A percentile compares a stretch with the other conserved stretches of the same genome.
Evolutionary conservation across 2,329 filamentous ascomycete species (phyloP).

Genomic region (Aureobasidium musti): DNA sequence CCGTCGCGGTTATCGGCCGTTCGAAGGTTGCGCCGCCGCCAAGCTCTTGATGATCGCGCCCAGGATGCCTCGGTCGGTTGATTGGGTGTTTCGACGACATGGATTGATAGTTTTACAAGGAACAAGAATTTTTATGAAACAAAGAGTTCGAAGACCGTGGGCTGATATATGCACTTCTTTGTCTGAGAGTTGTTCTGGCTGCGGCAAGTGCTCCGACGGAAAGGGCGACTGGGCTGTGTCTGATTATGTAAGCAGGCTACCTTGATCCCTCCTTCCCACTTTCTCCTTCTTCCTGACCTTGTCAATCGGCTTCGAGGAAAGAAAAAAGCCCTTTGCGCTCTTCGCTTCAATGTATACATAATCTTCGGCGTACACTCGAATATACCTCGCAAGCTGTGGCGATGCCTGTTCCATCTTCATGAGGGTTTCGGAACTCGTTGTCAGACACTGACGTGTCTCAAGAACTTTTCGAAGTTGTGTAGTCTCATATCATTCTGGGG

Average conservation of each 20-base stretch:
- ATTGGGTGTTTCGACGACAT: too few relatives aligned
- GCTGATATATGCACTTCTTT: background rate
- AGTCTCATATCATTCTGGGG: too few relatives aligned
- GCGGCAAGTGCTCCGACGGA: background rate
- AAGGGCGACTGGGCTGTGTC: background rate
- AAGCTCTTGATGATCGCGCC: background rate
- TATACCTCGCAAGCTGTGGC: too few relatives aligned
- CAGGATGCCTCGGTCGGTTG: background rate
- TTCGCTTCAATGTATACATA: too few relatives aligned
- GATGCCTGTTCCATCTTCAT: background rate
- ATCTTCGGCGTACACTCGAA: too few relatives aligned
- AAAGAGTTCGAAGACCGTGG: background rate
- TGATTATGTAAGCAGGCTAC: background rate
- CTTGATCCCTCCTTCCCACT: background rate
- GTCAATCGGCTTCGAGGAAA: too few relatives aligned
- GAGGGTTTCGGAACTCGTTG: too few relatives aligned
- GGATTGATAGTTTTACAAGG: background rate
- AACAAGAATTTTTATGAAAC: too few relatives aligned
- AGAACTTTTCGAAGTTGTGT: too few relatives aligned
- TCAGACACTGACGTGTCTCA: too few relatives aligned
- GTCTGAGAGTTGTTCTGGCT: background rate
- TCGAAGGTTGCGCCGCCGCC: background rate
- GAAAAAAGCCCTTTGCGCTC: too few relatives aligned
- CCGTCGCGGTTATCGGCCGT: background rate
- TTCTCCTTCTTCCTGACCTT: background rate